Evolutionary conservation across 2,329 filamentous ascomycete species (phyloP), one percentile per base, ranked within the genome.

Genomic region (Claviceps sp.): DNA sequence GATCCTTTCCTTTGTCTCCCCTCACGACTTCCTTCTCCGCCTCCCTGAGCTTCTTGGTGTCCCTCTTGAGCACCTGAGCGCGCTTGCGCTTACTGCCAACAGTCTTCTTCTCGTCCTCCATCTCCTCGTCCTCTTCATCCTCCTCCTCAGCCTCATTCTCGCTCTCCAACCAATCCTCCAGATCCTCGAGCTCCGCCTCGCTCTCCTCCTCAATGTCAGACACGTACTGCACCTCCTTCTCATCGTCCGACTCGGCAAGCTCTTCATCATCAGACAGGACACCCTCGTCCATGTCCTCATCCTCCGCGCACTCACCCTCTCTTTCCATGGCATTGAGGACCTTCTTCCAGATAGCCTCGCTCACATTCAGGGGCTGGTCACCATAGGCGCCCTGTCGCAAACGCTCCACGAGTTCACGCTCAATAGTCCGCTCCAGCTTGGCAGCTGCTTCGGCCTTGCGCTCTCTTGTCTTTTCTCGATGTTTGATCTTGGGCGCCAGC

Each of bases 261-360:
- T 86, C 81, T 4, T 87, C 84, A 26, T 89, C 86, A 26, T 89
- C 86, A 38, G 86, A 82, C 59, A 87, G 83, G 57, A 94, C 82
- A 9, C 90, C 91, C 60, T 90, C 83, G 65, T 96, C 91, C 66
- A 93, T 69, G 66, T 97, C 91, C 70, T 89, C 81, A 66, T 96
- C 91, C 51, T 88, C 76, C 57, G 80, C 75, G 45, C 85, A 91
- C 62, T 94, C 83, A 54, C 91, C 90, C 60, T 85, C 85, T 60
- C 86, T 79, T 77, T 98, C 93, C 69, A 98, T 76, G 3, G 88
- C 88, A 55, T 84, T 82, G 60, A 98, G 81, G 7, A 98, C 93
- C 78, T 90, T 95, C 78, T 94, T 94, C 93, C 93, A 98, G 55
- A 98, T 88, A 14, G 80, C 78, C 67, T 96, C 89, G 67, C 94